Evolutionary conservation across 805 yeast species (phyloP).

Genomic region (Nakazawaea ishiwadae): DNA sequence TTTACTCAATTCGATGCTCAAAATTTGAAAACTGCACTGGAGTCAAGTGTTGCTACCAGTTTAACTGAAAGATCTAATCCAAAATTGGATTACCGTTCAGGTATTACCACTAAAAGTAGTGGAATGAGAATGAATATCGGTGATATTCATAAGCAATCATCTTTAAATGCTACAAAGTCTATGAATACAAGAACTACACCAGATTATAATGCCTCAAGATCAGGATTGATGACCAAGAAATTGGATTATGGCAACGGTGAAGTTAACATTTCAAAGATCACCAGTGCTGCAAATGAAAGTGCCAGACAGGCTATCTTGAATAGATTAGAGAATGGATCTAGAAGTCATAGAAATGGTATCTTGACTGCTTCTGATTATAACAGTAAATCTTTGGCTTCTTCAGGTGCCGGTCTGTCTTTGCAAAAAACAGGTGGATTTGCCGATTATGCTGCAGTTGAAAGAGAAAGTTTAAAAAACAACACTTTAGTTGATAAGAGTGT

Average conservation of each 20-base stretch:
- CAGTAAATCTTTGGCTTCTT: slow-evolving; percentile 45
- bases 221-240: slow-evolving; percentile 25
- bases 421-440: slow-evolving; percentile 38
- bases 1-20: slow-evolving; percentile 21
- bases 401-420: slow-evolving; percentile 52
- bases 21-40: slow-evolving; percentile 15
- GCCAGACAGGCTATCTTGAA: slow-evolving; percentile 26
- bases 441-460: slow-evolving; percentile 38
- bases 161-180: slow-evolving; percentile 36
- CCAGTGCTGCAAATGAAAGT: slow-evolving; percentile 37
- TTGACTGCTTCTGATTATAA: slow-evolving; percentile 37
- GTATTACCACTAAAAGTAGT: slow-evolving; percentile 22
- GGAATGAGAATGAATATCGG: slow-evolving; percentile 27
- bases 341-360: slow-evolving; percentile 30
- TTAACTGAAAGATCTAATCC: slow-evolving; percentile 6
- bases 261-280: slow-evolving; percentile 49
- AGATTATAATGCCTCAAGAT: slow-evolving; percentile 23
- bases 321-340: slow-evolving; percentile 24
- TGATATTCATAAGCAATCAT: slow-evolving; percentile 23
- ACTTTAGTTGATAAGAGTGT: slow-evolving; percentile 37
- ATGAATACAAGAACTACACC: slow-evolving; percentile 44
- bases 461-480: slow-evolving; percentile 33
- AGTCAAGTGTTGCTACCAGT: slow-evolving; percentile 12
- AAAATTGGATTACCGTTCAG: slow-evolving; percentile 20
- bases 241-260: slow-evolving; percentile 36